A percentile compares a stretch with the other conserved stretches of the same genome.
These are phyloP conservation scores for Termitomyces sp. DNA, from an alignment of 768 basidiomycete genomes.

Conservation along the genomic window DNA sequence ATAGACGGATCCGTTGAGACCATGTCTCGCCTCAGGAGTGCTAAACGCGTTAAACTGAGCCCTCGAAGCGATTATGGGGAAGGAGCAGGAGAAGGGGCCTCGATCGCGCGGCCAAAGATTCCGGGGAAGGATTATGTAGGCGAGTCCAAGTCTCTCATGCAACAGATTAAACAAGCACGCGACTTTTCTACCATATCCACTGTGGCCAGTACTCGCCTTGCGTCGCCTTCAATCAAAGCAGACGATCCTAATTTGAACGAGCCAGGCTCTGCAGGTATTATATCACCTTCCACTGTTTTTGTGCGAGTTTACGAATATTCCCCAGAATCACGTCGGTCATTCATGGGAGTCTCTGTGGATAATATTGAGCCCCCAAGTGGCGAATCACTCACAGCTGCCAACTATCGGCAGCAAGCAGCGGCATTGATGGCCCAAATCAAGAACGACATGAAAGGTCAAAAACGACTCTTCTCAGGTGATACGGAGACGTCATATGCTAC, in stretches of 20 bases:
- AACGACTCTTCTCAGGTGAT: constrained; percentile 68
- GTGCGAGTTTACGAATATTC: constrained; percentile 1
- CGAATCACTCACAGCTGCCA: constrained; percentile 53
- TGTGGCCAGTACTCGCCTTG: constrained; percentile 38
- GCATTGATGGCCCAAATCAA: constrained; percentile 85
- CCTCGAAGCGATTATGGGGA: constrained; percentile 57
- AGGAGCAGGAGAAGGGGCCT: constrained; percentile 41
- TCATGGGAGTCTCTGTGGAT: constrained; percentile 28
- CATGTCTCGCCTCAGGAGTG: constrained; percentile 59
- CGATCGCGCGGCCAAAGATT: constrained; percentile 44
- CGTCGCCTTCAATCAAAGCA: constrained; percentile 12
- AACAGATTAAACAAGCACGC: constrained; percentile 72
- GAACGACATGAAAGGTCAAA: constrained; percentile 69
- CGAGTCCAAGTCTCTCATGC: constrained; percentile 75
- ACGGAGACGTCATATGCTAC: constrained; percentile 49
- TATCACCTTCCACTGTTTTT: not conserved
- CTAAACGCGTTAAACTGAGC: constrained; percentile 79
- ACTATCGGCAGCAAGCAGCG: constrained; percentile 73
- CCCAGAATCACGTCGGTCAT: constrained; percentile 26
- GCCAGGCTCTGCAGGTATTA: constrained; percentile 19
- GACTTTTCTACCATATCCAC: constrained; percentile 78
- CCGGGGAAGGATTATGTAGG: constrained; percentile 69
- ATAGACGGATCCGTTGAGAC: constrained; percentile 33
- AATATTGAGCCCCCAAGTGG: constrained; percentile 25
- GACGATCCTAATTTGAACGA: constrained; percentile 7